Percentiles rank a stretch among this genome's conserved stretches.
phyloP scores from a whole-genome alignment of 805 yeast species.

The Tetrapisispora fleetii region DNA sequence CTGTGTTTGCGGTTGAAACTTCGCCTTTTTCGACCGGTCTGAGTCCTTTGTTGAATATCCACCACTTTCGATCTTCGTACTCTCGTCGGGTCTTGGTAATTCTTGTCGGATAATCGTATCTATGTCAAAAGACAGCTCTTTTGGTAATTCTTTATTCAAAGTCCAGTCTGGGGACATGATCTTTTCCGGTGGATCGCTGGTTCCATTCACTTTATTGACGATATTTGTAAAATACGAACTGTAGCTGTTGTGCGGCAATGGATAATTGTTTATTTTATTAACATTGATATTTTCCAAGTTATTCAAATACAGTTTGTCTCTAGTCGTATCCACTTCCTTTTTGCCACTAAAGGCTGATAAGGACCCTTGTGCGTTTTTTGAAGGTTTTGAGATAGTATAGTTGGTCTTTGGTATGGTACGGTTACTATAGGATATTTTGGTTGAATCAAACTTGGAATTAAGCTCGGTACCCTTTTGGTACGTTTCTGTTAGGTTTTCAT shows the following conservation, averaged over 20 bases:
- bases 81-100: not conserved
- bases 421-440: not conserved
- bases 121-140: slow-evolving; percentile 1
- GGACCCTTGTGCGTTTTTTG: not conserved
- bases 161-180: not conserved
- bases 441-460: not conserved
- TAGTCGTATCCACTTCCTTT: not conserved
- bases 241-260: slow-evolving; percentile 1
- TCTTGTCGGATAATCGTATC: slow-evolving; percentile 1
- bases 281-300: not conserved
- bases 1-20: not conserved
- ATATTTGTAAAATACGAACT: slow-evolving; percentile 1
- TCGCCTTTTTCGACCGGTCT: not conserved
- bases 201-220: not conserved
- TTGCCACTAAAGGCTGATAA: not conserved
- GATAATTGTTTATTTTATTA: not conserved
- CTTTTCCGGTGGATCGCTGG: not conserved
- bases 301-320: not conserved
- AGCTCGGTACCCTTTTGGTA: not conserved
- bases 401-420: not conserved
- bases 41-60: not conserved
- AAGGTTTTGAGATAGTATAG: not conserved
- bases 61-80: not conserved
- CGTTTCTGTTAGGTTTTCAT: not conserved
- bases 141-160: slow-evolving; percentile 1